These are phyloP conservation scores for Ophiostoma australiae DNA, from an alignment of 2,329 filamentous ascomycete species.

Conservation along the genomic window DNA sequence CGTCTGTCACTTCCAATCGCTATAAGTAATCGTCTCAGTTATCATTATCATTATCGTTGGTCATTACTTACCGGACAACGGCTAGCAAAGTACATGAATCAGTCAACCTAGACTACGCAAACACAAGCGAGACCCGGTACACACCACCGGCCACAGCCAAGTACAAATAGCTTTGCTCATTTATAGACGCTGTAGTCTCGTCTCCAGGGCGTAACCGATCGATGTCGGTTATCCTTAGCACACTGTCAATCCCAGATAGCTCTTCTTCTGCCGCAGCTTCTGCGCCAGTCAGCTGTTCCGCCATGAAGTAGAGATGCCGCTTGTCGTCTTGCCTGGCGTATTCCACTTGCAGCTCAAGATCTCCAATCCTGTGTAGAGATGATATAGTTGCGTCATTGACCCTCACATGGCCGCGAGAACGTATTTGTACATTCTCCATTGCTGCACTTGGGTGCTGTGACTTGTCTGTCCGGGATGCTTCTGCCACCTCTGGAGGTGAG, in stretches of 20 bases:
- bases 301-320: neutral
- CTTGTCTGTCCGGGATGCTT: neutral
- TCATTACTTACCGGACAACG: too few relatives aligned
- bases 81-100: neutral
- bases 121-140: neutral
- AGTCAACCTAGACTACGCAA: neutral
- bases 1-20: neutral
- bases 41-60: neutral
- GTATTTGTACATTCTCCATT: neutral
- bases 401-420: neutral
- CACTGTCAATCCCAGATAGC: neutral
- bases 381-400: neutral
- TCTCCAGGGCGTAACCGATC: neutral
- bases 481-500: neutral
- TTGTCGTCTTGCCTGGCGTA: neutral
- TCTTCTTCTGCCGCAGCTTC: neutral
- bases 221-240: neutral
- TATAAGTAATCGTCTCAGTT: neutral
- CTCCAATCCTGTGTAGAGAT: neutral
- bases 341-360: neutral
- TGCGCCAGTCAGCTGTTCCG: neutral
- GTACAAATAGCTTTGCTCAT: neutral
- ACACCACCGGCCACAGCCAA: neutral
- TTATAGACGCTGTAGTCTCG: neutral
- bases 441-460: neutral